Evolutionary conservation across 2,329 filamentous ascomycete species (phyloP).

Genomic region (Berkeleyomyces rouxiae): DNA sequence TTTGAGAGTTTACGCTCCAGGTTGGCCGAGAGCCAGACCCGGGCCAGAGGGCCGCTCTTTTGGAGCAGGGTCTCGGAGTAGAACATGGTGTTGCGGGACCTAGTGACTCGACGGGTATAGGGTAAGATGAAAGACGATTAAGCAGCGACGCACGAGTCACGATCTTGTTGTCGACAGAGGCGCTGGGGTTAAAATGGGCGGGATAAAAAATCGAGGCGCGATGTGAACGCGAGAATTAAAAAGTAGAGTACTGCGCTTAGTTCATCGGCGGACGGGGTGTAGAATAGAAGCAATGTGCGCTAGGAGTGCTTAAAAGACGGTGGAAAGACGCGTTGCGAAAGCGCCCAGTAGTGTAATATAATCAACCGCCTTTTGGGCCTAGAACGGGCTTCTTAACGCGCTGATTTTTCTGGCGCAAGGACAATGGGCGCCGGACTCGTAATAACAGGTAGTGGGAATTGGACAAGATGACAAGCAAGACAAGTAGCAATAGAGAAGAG

Average conservation of each 20-base stretch:
- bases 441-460: background rate
- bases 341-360: background rate
- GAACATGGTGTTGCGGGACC: slow-evolving; percentile 52
- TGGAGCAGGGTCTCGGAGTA: slow-evolving; percentile 91
- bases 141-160: background rate
- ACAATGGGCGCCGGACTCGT: background rate
- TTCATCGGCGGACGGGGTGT: background rate
- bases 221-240: background rate
- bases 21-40: slow-evolving; percentile 96
- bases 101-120: background rate
- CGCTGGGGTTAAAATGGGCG: background rate
- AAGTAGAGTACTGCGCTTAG: background rate
- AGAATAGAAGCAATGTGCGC: background rate
- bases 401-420: background rate
- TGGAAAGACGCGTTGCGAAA: slow-evolving; percentile 9
- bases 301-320: background rate
- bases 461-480: background rate
- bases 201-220: background rate
- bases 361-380: background rate
- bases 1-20: slow-evolving; percentile 97
- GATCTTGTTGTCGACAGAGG: background rate
- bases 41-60: slow-evolving; percentile 91
- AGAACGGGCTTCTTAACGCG: background rate
- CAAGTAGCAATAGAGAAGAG: background rate
- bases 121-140: background rate